These are phyloP conservation scores for Ambrosia trifida DNA, from an alignment of 129 eudicot species.

Conservation along the genomic window DNA sequence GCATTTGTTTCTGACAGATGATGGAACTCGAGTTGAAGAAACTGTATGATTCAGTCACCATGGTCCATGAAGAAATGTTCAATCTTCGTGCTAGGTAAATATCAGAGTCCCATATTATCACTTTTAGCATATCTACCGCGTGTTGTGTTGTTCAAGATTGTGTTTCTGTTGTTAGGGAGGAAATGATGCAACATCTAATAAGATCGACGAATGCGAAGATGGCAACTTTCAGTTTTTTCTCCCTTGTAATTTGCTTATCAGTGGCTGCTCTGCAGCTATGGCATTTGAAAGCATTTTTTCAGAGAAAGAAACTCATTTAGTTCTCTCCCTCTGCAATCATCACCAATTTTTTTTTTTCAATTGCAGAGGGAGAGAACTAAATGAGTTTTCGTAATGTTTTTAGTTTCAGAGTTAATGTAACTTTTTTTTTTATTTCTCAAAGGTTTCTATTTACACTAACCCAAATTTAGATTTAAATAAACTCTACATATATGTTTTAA, in stretches of 20 bases:
- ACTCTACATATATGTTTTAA: too few species aligned
- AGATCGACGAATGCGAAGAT: slow-evolving; percentile 51
- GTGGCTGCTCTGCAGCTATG: slow-evolving; percentile 63
- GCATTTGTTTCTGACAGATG: slow-evolving; percentile 37
- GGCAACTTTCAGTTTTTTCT: slow-evolving; percentile 58
- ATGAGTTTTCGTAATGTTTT: slow-evolving; percentile 5
- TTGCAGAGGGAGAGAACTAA: too few species aligned
- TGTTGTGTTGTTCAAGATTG: not conserved
- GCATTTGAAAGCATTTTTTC: slow-evolving; percentile 61
- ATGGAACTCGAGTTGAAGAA: slow-evolving; percentile 80
- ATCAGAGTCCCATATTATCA: not conserved
- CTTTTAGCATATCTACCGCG: not conserved
- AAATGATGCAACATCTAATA: slow-evolving; percentile 46
- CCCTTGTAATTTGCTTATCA: slow-evolving; percentile 50
- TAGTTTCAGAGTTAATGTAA: not conserved
- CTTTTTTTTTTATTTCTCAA: too few species aligned
- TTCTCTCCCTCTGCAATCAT: slow-evolving; percentile 1
- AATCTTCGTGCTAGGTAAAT: slow-evolving; percentile 69
- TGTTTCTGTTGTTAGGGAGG: slow-evolving; percentile 37
- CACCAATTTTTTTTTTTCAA: not conserved
- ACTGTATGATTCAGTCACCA: slow-evolving; percentile 46
- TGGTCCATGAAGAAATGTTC: slow-evolving; percentile 75
- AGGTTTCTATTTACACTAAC: too few species aligned
- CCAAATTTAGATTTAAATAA: too few species aligned
- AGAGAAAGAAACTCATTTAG: slow-evolving; percentile 56